Evolutionary conservation across 2,329 filamentous ascomycete genomes (phyloP).

Genomic region (Mycosphaerelloides madeirae): DNA sequence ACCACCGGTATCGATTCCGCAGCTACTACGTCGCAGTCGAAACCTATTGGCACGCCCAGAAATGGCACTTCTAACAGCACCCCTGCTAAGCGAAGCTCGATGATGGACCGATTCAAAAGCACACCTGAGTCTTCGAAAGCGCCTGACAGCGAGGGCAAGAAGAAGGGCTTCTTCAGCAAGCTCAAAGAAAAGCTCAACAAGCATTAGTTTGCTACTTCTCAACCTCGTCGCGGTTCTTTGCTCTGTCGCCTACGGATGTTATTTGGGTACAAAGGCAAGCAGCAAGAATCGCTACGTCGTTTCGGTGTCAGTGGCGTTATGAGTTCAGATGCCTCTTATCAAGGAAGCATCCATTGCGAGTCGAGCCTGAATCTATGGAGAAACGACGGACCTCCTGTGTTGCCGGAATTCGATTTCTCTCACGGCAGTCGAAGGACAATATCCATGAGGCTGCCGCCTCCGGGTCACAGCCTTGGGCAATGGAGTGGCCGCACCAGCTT

Average conservation of each 20-base stretch:
- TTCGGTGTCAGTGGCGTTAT: neutral
- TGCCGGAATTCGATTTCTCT: too few species aligned
- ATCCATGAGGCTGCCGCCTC: neutral
- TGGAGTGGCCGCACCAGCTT: too few species aligned
- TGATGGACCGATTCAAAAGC: conserved; percentile 28
- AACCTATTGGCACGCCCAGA: conserved; percentile 26
- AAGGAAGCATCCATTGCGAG: neutral
- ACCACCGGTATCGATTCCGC: conserved; percentile 38
- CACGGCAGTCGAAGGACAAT: neutral
- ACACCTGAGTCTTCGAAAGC: conserved; percentile 38
- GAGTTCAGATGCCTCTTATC: neutral
- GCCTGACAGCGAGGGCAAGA: conserved; percentile 34
- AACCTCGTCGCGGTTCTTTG: neutral
- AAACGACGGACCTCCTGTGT: neutral
- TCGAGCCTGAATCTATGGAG: neutral
- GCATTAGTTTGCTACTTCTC: conserved; percentile 10
- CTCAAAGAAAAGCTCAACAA: conserved; percentile 46
- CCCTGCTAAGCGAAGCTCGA: conserved; percentile 26
- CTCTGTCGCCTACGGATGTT: neutral
- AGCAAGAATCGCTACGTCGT: neutral
- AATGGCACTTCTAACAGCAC: conserved; percentile 18
- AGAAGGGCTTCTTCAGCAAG: conserved; percentile 46
- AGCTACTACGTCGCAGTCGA: conserved; percentile 20
- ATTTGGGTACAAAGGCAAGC: neutral
- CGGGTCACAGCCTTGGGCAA: too few species aligned